Base-by-base conservation (phyloP, 345 rosid genomes). In the Isatis tinctoria region DNA sequence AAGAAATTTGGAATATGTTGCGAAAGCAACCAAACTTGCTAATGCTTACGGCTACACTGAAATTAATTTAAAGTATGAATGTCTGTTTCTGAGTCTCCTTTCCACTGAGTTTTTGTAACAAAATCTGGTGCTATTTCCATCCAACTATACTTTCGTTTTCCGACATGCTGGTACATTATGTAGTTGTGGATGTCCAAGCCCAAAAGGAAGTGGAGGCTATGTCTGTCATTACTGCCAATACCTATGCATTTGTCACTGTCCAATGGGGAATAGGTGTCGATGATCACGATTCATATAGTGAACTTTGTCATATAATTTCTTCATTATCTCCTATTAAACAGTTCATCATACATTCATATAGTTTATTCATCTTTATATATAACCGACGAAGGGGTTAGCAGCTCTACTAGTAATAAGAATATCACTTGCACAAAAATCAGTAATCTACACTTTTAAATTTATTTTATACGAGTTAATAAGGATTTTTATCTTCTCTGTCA, bases 161-260 rank as follows among this genome's bases (percentile, higher is more conserved):
- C 39, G 48, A 70, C 32, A n/a, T 40, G 17, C 35, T 43, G 17
- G 3, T 37, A 59, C 18, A 52, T 37, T 53, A 67, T 53, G 51
- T 70, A 95, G 98, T 79, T 92, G 99, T 75, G 98, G 99, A 30
- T 95, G 99, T 74, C 99, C 98, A 32, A 95, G 99, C 83, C 96
- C 97, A 43, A 92, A 48, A 81, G 99, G 92, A 47, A 96, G 98
- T 73, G 98, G 98, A 92, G 79, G 99, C 98, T 67, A 92, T 95
- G 97, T 83, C 98, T 54, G 98, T 88, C 66, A 95, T 95, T 82
- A 92, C 99, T 83, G 91, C 99, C 69, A 92, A 90, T 78, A 83
- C 98, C 72, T 48, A 85, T 83, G 90, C 85, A 68, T 85, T 96
- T 3, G 97, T 95, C 77, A 95, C 88, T 56, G 96, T 95, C 16